A percentile compares a stretch with the other conserved stretches of the same genome.
Evolutionary conservation across 176 grass and related monocot species (phyloP).

Genomic region (Stipa capillata): DNA sequence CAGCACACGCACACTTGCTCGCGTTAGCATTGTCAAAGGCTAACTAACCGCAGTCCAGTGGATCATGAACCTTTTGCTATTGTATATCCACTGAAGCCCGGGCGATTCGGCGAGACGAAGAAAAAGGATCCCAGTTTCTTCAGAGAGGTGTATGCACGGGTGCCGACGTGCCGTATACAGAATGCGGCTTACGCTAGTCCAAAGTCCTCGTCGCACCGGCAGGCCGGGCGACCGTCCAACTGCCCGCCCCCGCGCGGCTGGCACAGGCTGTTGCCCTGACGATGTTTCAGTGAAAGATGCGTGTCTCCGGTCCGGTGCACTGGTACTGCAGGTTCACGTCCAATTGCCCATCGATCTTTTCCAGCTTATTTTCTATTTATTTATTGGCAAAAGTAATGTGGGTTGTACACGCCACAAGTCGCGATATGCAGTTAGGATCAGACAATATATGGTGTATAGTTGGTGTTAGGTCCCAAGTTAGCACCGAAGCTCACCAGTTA

Average conservation of each 20-base stretch:
- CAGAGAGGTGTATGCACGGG: not conserved
- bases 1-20: not conserved
- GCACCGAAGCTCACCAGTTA: too few relatives aligned
- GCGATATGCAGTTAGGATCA: not conserved
- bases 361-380: too few relatives aligned
- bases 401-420: not conserved
- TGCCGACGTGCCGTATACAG: not conserved
- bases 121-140: not conserved
- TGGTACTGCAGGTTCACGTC: too few relatives aligned
- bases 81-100: not conserved
- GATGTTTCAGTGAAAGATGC: too few relatives aligned
- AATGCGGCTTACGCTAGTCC: not conserved
- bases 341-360: not conserved
- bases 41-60: not conserved
- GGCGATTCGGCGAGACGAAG: not conserved
- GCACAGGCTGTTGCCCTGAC: too few relatives aligned
- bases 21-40: not conserved
- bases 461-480: not conserved
- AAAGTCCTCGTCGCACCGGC: not conserved
- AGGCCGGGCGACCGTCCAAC: too few relatives aligned
- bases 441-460: too few relatives aligned
- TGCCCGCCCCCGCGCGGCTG: too few relatives aligned
- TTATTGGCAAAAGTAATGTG: too few relatives aligned
- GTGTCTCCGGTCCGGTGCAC: too few relatives aligned
- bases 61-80: not conserved